phyloP scores from a whole-genome alignment of 257 asterid genomes.

The Solanum bulbocastanum region DNA sequence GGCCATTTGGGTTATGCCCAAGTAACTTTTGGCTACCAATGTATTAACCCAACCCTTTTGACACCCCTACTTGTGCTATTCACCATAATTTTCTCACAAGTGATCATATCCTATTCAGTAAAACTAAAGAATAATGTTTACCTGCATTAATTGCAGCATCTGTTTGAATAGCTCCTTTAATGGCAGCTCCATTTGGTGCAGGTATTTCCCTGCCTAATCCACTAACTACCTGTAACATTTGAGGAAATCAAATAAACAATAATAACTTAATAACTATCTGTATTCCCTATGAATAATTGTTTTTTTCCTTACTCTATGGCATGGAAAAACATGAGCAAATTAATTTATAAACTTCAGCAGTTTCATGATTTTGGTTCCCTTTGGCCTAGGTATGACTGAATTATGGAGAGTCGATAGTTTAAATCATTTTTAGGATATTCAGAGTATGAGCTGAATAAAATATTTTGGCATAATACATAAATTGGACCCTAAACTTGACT shows the following conservation, averaged over 20 bases:
- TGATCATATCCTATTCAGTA: background rate
- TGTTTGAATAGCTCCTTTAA: conserved; percentile 89
- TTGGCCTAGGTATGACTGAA: background rate
- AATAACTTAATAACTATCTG: background rate
- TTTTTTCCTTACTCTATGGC: background rate
- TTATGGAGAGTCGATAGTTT: background rate
- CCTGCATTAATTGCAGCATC: conserved; percentile 95
- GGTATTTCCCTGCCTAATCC: conserved; percentile 95
- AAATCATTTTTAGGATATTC: background rate
- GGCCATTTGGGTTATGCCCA: background rate
- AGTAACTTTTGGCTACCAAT: background rate
- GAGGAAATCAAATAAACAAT: background rate
- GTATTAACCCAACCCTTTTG: background rate
- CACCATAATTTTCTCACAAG: background rate
- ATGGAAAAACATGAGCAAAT: background rate
- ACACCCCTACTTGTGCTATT: background rate
- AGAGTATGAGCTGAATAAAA: background rate
- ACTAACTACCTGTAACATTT: conserved; percentile 56
- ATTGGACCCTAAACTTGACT: too few relatives aligned
- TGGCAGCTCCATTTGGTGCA: conserved; percentile 79
- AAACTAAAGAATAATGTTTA: conserved; percentile 4
- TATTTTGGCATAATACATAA: too few relatives aligned
- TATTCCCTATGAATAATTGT: background rate
- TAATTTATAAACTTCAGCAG: background rate
- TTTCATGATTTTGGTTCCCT: background rate